Conservation (phyloP, 257 asterid genomes). For the Eustoma russellianum region DNA sequence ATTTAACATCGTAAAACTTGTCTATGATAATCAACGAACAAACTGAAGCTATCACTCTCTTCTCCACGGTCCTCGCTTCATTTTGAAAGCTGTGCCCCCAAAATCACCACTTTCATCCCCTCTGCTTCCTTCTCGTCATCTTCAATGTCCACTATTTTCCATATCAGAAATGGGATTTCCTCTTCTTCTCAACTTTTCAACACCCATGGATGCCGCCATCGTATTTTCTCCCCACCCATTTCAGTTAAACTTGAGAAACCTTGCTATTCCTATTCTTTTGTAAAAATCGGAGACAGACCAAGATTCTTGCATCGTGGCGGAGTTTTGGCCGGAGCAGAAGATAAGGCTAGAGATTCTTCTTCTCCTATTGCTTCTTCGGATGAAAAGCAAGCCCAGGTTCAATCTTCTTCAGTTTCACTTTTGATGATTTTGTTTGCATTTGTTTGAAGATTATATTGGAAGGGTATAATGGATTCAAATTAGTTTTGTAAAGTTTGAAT, state of each 20-base stretch:
- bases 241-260: constrained; percentile 17
- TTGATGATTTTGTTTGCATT: constrained; percentile 1
- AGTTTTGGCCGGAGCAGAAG: constrained; percentile 64
- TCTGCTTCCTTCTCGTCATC: no score
- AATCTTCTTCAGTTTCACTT: neutral
- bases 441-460: neutral
- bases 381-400: constrained; percentile 40
- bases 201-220: constrained; percentile 10
- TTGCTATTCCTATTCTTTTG: constrained; percentile 21
- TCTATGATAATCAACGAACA: no score
- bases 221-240: constrained; percentile 12
- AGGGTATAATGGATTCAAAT: neutral
- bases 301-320: constrained; percentile 38
- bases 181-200: constrained; percentile 23
- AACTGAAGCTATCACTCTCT: no score
- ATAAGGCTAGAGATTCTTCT: constrained; percentile 37
- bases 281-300: constrained; percentile 16
- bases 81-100: no score
- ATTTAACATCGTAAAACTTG: no score
- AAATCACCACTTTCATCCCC: neutral
- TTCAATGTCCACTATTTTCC: constrained; percentile 35
- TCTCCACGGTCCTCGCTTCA: no score
- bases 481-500: neutral
- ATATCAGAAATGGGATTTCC: constrained; percentile 18
- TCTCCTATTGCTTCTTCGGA: constrained; percentile 40